A percentile compares a stretch with the other conserved stretches of the same genome.
Conservation (phyloP, 1,139 yeast genomes). For the Kodamaea anthophila region DNA sequence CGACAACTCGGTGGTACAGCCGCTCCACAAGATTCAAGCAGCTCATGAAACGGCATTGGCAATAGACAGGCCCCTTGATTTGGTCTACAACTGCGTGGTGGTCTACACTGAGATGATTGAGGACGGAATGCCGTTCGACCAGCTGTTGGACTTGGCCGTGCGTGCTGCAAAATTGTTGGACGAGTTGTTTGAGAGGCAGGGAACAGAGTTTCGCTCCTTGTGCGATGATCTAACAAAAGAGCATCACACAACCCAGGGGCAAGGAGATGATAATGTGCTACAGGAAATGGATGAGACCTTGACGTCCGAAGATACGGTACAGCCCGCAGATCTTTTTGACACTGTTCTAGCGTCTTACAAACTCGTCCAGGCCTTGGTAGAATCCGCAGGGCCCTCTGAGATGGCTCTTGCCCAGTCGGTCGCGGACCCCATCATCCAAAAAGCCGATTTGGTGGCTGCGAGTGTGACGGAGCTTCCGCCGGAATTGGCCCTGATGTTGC, state of each 20-base stretch:
- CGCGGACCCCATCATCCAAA: constrained; percentile 11
- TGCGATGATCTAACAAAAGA: constrained; percentile 25
- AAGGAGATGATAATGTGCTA: background rate
- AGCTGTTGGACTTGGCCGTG: constrained; percentile 12
- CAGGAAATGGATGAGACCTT: constrained; percentile 14
- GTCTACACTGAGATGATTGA: constrained; percentile 46
- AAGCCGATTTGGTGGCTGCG: constrained; percentile 17
- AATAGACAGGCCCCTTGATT: constrained; percentile 29
- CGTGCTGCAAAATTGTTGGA: constrained; percentile 10
- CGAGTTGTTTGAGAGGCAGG: constrained; percentile 18
- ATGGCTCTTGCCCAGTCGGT: constrained; percentile 2
- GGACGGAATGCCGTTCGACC: constrained; percentile 13
- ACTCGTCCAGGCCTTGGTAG: constrained; percentile 27
- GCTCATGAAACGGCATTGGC: constrained; percentile 35
- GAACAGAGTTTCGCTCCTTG: constrained; percentile 22
- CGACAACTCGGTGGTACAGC: constrained; percentile 32
- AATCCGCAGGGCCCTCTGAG: constrained; percentile 7
- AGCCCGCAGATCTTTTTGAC: constrained; percentile 36
- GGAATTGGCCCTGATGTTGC: constrained; percentile 21
- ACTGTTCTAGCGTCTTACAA: constrained; percentile 27
- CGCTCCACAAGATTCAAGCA: constrained; percentile 25
- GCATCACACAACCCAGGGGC: no score
- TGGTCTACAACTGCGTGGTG: constrained; percentile 40
- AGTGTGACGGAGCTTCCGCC: constrained; percentile 17
- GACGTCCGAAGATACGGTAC: constrained; percentile 25